phyloP scores from a whole-genome alignment of 768 basidiomycete species.

The Boletus tomentosulus region DNA sequence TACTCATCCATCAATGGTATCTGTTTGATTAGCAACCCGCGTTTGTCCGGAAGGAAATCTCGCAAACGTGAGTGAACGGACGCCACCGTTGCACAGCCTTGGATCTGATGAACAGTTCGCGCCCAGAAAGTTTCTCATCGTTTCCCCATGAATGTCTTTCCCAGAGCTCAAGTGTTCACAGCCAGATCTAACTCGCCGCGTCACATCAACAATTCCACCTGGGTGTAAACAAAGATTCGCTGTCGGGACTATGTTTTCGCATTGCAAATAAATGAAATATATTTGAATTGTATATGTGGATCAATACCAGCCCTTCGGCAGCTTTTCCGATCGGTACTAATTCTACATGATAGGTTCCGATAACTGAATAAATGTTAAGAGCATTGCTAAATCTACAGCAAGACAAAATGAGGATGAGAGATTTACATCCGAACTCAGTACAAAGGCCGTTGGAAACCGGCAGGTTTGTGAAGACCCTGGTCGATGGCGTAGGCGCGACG shows the following conservation, averaged over 20 bases:
- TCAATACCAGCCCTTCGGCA: background rate
- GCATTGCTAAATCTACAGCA: conserved; percentile 6
- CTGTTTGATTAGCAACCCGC: no score
- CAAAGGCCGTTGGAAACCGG: conserved; percentile 25
- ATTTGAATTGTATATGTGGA: background rate
- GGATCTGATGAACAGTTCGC: background rate
- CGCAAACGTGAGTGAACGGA: no score
- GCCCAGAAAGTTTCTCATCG: background rate
- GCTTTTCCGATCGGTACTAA: background rate
- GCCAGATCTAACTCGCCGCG: no score
- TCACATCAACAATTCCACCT: no score
- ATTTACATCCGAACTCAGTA: conserved; percentile 7
- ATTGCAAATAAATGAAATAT: background rate
- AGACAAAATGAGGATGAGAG: background rate
- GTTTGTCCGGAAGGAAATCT: no score
- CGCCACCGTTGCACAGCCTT: no score
- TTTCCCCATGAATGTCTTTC: no score
- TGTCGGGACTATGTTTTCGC: background rate
- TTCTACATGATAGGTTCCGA: background rate
- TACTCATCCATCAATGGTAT: no score
- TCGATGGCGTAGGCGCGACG: conserved; percentile 26
- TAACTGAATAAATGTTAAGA: conserved; percentile 2
- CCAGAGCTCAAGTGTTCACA: no score
- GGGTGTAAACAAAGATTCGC: no score
- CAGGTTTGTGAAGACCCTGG: conserved; percentile 22